Conservation (phyloP, 257 asterid genomes). For the Avicennia marina region DNA sequence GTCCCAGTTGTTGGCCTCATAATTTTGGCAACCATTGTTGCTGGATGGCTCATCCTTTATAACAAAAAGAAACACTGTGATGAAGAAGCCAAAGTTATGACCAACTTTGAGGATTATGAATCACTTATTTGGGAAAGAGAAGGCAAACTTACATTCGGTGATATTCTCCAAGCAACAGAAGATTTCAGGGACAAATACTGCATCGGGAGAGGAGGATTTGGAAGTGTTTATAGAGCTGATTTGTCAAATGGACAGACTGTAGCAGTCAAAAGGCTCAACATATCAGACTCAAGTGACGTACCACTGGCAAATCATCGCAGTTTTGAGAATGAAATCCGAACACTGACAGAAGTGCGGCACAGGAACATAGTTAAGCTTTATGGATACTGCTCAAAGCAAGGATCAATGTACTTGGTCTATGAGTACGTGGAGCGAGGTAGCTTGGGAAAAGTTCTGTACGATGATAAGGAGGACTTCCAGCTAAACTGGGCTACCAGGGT, state of each 20-base stretch:
- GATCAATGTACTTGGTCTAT: slow-evolving; percentile 78
- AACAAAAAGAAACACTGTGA: slow-evolving; percentile 31
- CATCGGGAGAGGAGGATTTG: slow-evolving; percentile 91
- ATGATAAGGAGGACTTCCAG: slow-evolving; percentile 46
- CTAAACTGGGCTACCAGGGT: slow-evolving; percentile 66
- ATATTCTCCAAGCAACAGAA: slow-evolving; percentile 70
- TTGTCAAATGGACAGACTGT: slow-evolving; percentile 48
- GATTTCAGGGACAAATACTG: slow-evolving; percentile 53
- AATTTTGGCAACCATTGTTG: slow-evolving; percentile 30
- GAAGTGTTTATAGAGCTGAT: slow-evolving; percentile 72
- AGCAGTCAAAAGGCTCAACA: slow-evolving; percentile 72
- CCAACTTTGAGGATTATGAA: slow-evolving; percentile 29
- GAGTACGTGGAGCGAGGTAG: slow-evolving; percentile 88
- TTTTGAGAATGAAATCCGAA: slow-evolving; percentile 78
- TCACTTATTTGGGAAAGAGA: slow-evolving; percentile 72
- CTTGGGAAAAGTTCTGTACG: slow-evolving; percentile 44
- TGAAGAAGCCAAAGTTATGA: slow-evolving; percentile 35
- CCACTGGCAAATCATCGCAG: slow-evolving; percentile 38
- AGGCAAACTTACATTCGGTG: slow-evolving; percentile 68
- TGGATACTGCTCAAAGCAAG: slow-evolving; percentile 71
- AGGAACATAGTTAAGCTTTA: slow-evolving; percentile 85
- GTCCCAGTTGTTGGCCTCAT: slow-evolving; percentile 44
- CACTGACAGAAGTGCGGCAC: slow-evolving; percentile 81
- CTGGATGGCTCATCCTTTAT: slow-evolving; percentile 25
- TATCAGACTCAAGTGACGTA: slow-evolving; percentile 57